Conservation (phyloP, 306 rosid genomes). For the Pterocarpus santalinus region DNA sequence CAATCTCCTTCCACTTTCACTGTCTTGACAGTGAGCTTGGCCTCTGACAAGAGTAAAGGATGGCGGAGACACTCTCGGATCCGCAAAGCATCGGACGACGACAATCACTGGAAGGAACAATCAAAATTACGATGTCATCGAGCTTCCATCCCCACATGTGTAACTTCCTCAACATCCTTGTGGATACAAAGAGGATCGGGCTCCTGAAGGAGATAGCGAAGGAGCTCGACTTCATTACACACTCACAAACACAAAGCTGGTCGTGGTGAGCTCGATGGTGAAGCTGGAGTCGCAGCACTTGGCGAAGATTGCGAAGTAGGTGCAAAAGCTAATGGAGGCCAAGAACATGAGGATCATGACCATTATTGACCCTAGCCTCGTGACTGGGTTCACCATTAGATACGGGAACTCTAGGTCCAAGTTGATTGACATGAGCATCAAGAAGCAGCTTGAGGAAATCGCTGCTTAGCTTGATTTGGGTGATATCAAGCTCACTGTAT, state of each 20-base stretch:
- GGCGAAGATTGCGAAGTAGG: slow-evolving; percentile 94
- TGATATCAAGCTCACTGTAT: slow-evolving; percentile 65
- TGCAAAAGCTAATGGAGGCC: slow-evolving; percentile 88
- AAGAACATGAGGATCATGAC: slow-evolving; percentile 86
- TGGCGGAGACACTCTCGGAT: too few species aligned
- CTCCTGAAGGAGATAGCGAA: slow-evolving; percentile 60
- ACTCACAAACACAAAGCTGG: slow-evolving; percentile 76
- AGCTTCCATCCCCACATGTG: slow-evolving; percentile 65
- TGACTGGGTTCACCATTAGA: slow-evolving; percentile 91
- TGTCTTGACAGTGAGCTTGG: too few species aligned
- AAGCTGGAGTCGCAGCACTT: slow-evolving; percentile 81
- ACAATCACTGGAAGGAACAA: not conserved
- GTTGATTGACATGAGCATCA: slow-evolving; percentile 86
- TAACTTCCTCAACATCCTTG: slow-evolving; percentile 74
- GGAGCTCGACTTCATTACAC: slow-evolving; percentile 72
- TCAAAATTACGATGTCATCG: slow-evolving; percentile 52
- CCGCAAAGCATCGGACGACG: not conserved
- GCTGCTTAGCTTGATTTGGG: slow-evolving; percentile 55
- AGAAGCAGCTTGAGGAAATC: too few species aligned
- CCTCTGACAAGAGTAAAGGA: too few species aligned
- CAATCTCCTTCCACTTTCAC: too few species aligned
- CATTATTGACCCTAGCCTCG: slow-evolving; percentile 69
- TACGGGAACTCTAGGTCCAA: slow-evolving; percentile 80
- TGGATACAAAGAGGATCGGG: slow-evolving; percentile 69
- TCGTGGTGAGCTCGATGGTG: slow-evolving; percentile 88